Percentiles rank a stretch among this genome's conserved stretches.
Conservation (phyloP, 345 rosid species). For the Camelina neglecta region DNA sequence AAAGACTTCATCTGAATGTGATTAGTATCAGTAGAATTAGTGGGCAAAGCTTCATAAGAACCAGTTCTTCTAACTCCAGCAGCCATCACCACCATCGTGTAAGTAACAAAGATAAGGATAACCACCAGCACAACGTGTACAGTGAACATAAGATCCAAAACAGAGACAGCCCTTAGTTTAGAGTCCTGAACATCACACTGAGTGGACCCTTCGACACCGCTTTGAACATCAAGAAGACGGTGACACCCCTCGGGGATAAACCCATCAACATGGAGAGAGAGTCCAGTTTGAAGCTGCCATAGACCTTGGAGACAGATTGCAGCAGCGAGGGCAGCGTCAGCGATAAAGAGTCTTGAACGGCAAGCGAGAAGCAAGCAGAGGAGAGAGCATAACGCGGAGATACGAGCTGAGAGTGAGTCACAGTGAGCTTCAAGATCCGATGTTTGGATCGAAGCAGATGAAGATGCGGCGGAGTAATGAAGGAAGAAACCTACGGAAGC, state of each 20-base stretch:
- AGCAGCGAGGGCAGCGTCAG: slow-evolving; percentile 73
- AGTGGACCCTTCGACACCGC: slow-evolving; percentile 86
- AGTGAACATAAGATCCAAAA: slow-evolving; percentile 79
- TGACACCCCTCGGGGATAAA: slow-evolving; percentile 95
- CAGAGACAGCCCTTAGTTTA: slow-evolving; percentile 75
- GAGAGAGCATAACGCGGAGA: slow-evolving; percentile 67
- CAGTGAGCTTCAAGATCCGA: slow-evolving; percentile 89
- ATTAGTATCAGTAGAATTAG: slow-evolving; percentile 49
- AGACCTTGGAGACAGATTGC: slow-evolving; percentile 81
- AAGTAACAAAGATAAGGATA: slow-evolving; percentile 55
- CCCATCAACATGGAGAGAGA: slow-evolving; percentile 79
- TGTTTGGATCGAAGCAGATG: slow-evolving; percentile 71
- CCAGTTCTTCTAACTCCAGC: slow-evolving; percentile 63
- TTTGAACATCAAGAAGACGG: slow-evolving; percentile 67
- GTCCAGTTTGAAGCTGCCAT: slow-evolving; percentile 89
- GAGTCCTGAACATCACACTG: slow-evolving; percentile 82
- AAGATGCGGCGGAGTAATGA: slow-evolving; percentile 61
- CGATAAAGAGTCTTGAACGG: slow-evolving; percentile 65
- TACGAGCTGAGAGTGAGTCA: slow-evolving; percentile 64
- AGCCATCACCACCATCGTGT: slow-evolving; percentile 59
- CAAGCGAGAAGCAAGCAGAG: slow-evolving; percentile 74
- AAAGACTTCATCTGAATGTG: slow-evolving; percentile 87
- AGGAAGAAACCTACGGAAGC: slow-evolving; percentile 79
- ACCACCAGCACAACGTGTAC: slow-evolving; percentile 73
- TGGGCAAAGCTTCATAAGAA: slow-evolving; percentile 82